Evolutionary conservation across 306 rosid genomes (phyloP), one percentile per base, ranked within the genome.

Genomic region (Cucumis hystrix): DNA sequence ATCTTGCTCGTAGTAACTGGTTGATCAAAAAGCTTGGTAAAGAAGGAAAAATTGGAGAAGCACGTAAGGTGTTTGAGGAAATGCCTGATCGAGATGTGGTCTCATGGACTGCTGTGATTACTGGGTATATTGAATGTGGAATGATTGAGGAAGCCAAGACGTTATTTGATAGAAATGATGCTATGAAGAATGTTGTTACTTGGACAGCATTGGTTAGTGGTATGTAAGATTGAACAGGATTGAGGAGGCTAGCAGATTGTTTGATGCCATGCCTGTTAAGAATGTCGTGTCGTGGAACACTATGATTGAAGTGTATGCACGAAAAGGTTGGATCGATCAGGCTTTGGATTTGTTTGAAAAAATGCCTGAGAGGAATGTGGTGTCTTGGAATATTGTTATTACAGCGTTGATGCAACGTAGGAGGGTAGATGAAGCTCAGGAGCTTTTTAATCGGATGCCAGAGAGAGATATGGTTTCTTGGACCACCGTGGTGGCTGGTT

Each of bases 281-380:
- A 87, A 84, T 75, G 86, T 87, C 45, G 80, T 87, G 49, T 84
- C 87, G 17, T 87, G 88, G 87, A 84, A 87, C 80, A 87, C 90
- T 17, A 87, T 87, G 87, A 84, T 87, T 15, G 90, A 84, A 56
- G 90, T 86, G 59, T 84, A 84, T 57, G 83, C 83, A 0, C 73
- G 78, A 30, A 72, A 64, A 57, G 75, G 86, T 17, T 56, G 21
- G 41, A 64, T 79, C 11, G 82, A 84, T 79, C 52, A 51, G 17
- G 88, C 90, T 56, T 77, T 74, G 77, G 82, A 74, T 13, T 76
- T 82, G 84, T 87, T 87, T 73, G 65, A 63, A 60, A 70, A 55
- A 74, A 87, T 84, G 90, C 85, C 82, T 1, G 88, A 75, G 83
- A 84, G 81, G 82, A 87, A 87, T 77, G 83, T 80, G 41, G 87